phyloP scores from a whole-genome alignment of 2,329 filamentous ascomycete genomes.

The Knufia fluminis region DNA sequence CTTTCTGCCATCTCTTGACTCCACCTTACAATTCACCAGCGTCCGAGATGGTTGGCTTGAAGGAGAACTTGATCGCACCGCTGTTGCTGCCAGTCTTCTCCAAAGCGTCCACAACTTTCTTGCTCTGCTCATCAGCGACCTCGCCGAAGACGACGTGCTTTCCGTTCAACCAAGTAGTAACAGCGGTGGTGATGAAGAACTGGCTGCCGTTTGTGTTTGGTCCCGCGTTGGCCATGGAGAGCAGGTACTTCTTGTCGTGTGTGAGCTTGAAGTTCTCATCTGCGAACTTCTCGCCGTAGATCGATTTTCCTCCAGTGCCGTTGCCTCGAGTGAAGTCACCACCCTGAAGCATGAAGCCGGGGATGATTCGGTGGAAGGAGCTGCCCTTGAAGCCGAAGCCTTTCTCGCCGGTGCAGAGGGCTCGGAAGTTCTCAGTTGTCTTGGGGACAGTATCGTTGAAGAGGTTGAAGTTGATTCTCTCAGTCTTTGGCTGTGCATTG shows the following conservation, averaged over 20 bases:
- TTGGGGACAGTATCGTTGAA: conserved; percentile 79
- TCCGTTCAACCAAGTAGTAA: conserved; percentile 57
- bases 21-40: too few relatives aligned
- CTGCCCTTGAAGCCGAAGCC: conserved; percentile 59
- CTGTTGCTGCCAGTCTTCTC: conserved; percentile 49
- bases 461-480: conserved; percentile 82
- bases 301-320: conserved; percentile 58
- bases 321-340: conserved; percentile 4
- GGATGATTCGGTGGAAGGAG: conserved; percentile 61
- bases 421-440: conserved; percentile 62
- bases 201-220: conserved; percentile 55
- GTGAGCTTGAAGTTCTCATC: conserved; percentile 66
- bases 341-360: conserved; percentile 60
- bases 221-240: conserved; percentile 57
- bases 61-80: conserved; percentile 43
- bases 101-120: conserved; percentile 49
- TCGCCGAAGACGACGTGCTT: conserved; percentile 63
- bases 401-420: conserved; percentile 57
- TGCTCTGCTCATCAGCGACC: conserved; percentile 47
- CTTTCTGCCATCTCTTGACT: too few relatives aligned
- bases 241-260: conserved; percentile 54
- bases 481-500: conserved; percentile 51
- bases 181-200: conserved; percentile 63
- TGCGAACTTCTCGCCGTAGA: conserved; percentile 57
- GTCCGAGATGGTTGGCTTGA: conserved; percentile 47